A percentile compares a stretch with the other conserved stretches of the same genome.
phyloP scores from a whole-genome alignment of 164 flowering plant genomes.

The Kingdonia uniflora region DNA sequence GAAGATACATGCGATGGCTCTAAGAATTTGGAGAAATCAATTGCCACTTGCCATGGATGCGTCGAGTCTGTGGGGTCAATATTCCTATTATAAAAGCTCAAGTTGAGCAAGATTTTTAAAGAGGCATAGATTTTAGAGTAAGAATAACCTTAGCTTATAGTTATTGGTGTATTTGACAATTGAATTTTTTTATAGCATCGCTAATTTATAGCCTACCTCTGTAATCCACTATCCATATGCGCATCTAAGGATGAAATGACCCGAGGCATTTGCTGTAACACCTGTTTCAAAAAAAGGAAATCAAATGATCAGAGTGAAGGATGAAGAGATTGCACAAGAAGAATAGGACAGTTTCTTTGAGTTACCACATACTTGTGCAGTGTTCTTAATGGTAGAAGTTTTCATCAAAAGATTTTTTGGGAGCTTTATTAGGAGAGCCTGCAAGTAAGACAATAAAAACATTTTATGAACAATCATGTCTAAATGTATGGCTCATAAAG shows the following conservation, averaged over 20 bases:
- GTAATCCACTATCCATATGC: conserved; percentile 61
- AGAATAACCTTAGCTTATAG: too few relatives aligned
- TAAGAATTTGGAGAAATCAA: too few relatives aligned
- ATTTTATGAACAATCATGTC: not conserved
- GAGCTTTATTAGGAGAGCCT: conserved; percentile 61
- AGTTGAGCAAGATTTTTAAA: too few relatives aligned
- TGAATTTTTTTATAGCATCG: too few relatives aligned
- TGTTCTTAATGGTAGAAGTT: conserved; percentile 52
- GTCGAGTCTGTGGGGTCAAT: too few relatives aligned
- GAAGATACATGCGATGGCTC: too few relatives aligned
- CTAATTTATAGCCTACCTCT: conserved; percentile 32
- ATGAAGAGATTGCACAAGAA: not conserved
- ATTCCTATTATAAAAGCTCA: too few relatives aligned
- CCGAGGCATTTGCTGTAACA: conserved; percentile 69
- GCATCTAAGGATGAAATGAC: conserved; percentile 80
- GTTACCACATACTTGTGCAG: conserved; percentile 51
- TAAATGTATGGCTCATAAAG: not conserved
- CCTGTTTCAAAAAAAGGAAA: conserved; percentile 27
- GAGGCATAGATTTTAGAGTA: too few relatives aligned
- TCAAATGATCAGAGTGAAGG: not conserved
- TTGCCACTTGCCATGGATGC: too few relatives aligned
- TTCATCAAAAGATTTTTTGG: conserved; percentile 74
- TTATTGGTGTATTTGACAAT: too few relatives aligned
- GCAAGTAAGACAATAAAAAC: conserved; percentile 12
- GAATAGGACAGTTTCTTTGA: not conserved